Evolutionary conservation across 2,329 filamentous ascomycete genomes (phyloP), one percentile per base, ranked within the genome.

Genomic region (Cordyceps pruinosa): DNA sequence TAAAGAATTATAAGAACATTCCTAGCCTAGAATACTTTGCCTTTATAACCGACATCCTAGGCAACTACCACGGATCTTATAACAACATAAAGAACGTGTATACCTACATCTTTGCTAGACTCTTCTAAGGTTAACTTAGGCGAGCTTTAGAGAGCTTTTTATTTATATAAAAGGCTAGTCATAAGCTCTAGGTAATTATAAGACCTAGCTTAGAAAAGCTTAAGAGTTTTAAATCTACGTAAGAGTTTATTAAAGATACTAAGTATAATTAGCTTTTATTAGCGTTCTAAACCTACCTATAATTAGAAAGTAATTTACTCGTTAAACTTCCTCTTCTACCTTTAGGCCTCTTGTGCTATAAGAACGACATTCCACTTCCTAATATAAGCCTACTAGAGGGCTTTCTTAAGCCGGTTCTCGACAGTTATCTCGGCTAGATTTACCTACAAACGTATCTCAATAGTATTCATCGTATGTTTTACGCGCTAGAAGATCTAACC

Each of bases 201-300:
- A 83, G 90, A 72, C 84, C 86, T 78, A 78, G 77, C 60, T 66
- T 83, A 60, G 73, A 76, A 26, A 79, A 78, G 41, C 67, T 82
- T 58, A 72, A 72, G 8, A 71, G 68, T 57, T 66, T 77, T 53
- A 74, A 75, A 59, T 64, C 65, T 1, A 64, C 70, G 34, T 64
- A 64, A 44, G 61, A 70, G 58, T 64, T 76, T 63, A 71, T 77
- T 30, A 72, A 70, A 39, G 77, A 75, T 39, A 71, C 68, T 58
- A 72, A 71, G 63, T 70, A 72, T 64, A 89, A 91, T 66, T 77
- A 87, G 57, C 77, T 87, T 35, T 77, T 87, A 15, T 80, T 95
- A 64, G 87, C 90, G 0, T 97, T 92, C 66, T 97, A 93, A 93
- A 94, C 92, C 8, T 96, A 90, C 68, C 75, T 97, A 61, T 93